Conservation (phyloP, 2,329 filamentous ascomycete species). For the Amauroascus niger region DNA sequence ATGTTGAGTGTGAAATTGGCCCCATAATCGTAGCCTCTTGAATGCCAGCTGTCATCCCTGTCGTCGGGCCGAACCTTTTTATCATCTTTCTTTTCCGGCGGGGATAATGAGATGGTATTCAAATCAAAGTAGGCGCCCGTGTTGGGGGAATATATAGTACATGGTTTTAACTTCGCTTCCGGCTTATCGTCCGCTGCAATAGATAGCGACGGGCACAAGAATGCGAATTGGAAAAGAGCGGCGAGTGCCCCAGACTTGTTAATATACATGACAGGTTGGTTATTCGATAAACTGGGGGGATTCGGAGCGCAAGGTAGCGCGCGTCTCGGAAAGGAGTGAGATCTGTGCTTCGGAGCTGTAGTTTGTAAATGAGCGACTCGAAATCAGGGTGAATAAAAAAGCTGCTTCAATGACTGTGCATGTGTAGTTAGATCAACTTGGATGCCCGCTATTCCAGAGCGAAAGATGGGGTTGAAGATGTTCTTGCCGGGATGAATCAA, state of each 20-base stretch:
- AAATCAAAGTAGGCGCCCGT: constrained; percentile 56
- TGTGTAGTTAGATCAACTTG: not conserved
- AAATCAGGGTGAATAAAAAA: not conserved
- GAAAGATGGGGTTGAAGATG: not conserved
- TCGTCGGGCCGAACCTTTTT: constrained; percentile 32
- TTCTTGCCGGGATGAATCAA: not conserved
- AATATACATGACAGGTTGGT: constrained; percentile 32
- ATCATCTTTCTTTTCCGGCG: constrained; percentile 36
- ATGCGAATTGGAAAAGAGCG: constrained; percentile 26
- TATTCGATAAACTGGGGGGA: not conserved
- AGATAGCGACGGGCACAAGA: constrained; percentile 26
- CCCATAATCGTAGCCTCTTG: constrained; percentile 41
- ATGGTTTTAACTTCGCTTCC: constrained; percentile 42
- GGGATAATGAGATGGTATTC: constrained; percentile 46
- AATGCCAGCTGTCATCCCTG: constrained; percentile 40
- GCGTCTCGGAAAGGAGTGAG: not conserved
- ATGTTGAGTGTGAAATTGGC: constrained; percentile 45
- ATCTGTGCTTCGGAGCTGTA: too few relatives aligned
- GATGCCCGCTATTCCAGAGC: not conserved
- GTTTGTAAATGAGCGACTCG: constrained; percentile 2
- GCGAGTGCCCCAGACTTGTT: constrained; percentile 22
- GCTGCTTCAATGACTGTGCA: not conserved
- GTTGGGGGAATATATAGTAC: constrained; percentile 53
- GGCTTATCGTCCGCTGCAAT: constrained; percentile 33
- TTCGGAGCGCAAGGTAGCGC: not conserved